phyloP scores from a whole-genome alignment of 257 asterid genomes.

The Solanum pennellii region DNA sequence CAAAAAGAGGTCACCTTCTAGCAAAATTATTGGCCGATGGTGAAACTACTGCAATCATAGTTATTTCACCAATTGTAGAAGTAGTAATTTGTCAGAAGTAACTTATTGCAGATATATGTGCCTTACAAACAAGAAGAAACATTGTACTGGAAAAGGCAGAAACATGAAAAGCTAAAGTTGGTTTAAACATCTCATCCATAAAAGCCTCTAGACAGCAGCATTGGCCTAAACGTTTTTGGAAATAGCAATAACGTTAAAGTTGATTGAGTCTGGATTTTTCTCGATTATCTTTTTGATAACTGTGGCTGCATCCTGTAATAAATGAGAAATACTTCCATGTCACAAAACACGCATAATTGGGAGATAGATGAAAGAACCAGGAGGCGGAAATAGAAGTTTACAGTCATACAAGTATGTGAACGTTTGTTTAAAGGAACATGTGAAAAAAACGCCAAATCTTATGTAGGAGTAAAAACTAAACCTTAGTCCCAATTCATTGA shows the following conservation, averaged over 20 bases:
- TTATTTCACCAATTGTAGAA: neutral
- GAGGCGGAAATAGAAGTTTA: neutral
- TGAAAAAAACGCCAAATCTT: neutral
- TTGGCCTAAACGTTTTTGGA: constrained; percentile 34
- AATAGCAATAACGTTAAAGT: constrained; percentile 69
- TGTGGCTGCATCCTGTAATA: constrained; percentile 59
- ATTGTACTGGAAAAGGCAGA: neutral
- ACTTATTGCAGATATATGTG: neutral
- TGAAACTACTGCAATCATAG: neutral
- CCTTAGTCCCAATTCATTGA: neutral
- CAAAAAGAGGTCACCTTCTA: neutral
- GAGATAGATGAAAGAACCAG: neutral
- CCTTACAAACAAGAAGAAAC: neutral
- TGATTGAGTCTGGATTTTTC: constrained; percentile 64
- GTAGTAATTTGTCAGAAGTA: neutral
- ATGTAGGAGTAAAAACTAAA: neutral
- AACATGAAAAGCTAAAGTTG: neutral
- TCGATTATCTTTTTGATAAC: constrained; percentile 53
- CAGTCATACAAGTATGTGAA: neutral
- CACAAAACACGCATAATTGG: neutral
- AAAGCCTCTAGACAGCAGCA: neutral
- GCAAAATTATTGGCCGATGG: neutral
- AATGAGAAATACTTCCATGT: neutral
- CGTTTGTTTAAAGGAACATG: neutral
- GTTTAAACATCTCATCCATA: neutral